phyloP scores from a whole-genome alignment of 1,284 basidiomycete species.

The Pseudozyma sp. region DNA sequence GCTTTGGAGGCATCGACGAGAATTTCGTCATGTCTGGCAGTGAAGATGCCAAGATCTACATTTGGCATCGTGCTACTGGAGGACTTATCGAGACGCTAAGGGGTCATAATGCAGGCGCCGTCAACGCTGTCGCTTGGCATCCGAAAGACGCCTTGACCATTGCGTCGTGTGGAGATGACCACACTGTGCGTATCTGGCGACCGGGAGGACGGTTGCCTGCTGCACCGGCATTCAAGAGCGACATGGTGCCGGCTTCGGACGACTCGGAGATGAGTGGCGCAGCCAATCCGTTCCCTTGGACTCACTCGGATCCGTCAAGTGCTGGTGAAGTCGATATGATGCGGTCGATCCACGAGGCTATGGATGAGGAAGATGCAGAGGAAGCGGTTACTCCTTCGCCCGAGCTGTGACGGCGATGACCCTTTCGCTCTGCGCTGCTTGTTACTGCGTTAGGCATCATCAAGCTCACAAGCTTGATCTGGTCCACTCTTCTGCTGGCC shows the following conservation, averaged over 20 bases:
- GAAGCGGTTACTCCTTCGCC: conserved; percentile 14
- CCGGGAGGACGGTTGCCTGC: conserved; percentile 32
- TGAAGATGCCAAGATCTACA: conserved; percentile 83
- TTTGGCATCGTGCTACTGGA: conserved; percentile 92
- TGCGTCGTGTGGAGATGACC: conserved; percentile 73
- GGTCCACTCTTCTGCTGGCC: too few species aligned
- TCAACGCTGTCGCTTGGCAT: conserved; percentile 98
- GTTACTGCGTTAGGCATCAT: too few species aligned
- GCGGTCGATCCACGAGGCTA: conserved; percentile 38
- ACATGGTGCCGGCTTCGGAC: conserved; percentile 30
- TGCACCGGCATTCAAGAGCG: conserved; percentile 5
- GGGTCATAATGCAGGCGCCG: conserved; percentile 86
- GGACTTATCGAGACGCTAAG: conserved; percentile 82
- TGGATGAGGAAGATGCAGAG: conserved; percentile 31
- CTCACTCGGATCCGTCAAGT: conserved; percentile 25
- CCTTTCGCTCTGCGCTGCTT: neutral
- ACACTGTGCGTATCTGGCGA: conserved; percentile 61
- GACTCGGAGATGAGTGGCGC: conserved; percentile 44
- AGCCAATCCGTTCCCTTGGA: conserved; percentile 52
- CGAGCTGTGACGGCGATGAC: conserved; percentile 3
- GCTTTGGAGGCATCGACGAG: conserved; percentile 91
- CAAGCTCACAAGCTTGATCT: too few species aligned
- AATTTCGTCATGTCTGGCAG: conserved; percentile 93
- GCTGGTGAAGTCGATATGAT: conserved; percentile 36
- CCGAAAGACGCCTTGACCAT: conserved; percentile 85